Evolutionary conservation across 345 rosid species (phyloP).

Genomic region (Hirschfeldia incana): DNA sequence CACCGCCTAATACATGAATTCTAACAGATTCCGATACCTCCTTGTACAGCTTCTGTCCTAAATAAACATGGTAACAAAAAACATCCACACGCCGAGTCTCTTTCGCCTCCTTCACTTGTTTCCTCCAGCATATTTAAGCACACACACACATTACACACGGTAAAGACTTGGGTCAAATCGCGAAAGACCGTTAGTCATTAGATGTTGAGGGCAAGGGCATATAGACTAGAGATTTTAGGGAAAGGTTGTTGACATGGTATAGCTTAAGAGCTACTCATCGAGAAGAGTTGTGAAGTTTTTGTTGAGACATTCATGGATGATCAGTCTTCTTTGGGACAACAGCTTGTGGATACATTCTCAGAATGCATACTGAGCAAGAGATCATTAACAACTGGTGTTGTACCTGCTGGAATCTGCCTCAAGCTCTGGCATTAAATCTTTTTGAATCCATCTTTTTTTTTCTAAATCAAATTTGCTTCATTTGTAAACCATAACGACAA

Average conservation of each 20-base stretch:
- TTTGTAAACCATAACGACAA: too few species aligned
- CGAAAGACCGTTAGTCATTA: constrained; percentile 52
- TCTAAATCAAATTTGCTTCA: not conserved
- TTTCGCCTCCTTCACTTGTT: constrained; percentile 71
- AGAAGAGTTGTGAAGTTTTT: constrained; percentile 82
- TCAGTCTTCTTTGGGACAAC: constrained; percentile 80
- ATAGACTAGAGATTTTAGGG: constrained; percentile 86
- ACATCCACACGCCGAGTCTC: constrained; percentile 85
- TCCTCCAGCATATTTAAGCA: constrained; percentile 76
- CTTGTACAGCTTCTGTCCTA: constrained; percentile 72
- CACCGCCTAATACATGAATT: constrained; percentile 50
- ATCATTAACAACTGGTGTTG: constrained; percentile 40
- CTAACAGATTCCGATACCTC: constrained; percentile 52
- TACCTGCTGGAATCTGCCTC: constrained; percentile 57
- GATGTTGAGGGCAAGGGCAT: constrained; percentile 85
- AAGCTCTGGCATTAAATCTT: constrained; percentile 82
- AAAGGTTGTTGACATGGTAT: constrained; percentile 95
- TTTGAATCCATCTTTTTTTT: not conserved
- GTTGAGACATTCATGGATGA: constrained; percentile 72
- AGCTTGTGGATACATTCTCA: constrained; percentile 88
- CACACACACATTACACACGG: constrained; percentile 25
- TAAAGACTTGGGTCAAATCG: constrained; percentile 72
- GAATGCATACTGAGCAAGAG: constrained; percentile 60
- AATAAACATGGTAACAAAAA: constrained; percentile 77
- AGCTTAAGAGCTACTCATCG: constrained; percentile 79